These are phyloP conservation scores for Neckera pumila DNA, from an alignment of 225 moss, liverwort and hornwort species.

Conservation along the genomic window DNA sequence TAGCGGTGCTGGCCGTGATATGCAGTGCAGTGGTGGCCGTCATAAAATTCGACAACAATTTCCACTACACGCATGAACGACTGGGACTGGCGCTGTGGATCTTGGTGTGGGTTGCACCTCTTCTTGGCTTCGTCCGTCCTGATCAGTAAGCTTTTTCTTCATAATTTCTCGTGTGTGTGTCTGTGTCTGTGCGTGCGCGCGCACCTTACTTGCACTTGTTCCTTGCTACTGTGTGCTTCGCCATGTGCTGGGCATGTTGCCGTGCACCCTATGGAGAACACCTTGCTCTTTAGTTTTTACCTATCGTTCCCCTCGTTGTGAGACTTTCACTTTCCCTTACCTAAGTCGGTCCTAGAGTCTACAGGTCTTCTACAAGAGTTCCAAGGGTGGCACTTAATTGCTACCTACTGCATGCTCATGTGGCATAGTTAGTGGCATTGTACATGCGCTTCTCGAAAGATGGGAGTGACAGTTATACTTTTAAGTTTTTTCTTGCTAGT, in stretches of 20 bases:
- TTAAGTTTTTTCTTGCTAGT: background rate
- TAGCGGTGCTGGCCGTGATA: background rate
- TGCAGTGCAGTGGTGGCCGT: background rate
- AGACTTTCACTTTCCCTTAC: background rate
- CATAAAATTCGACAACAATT: constrained; percentile 13
- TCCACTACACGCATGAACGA: constrained; percentile 53
- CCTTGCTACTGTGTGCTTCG: background rate
- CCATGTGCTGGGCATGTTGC: background rate
- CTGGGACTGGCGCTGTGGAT: constrained; percentile 56
- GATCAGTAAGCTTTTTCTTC: constrained; percentile 22
- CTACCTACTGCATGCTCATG: background rate
- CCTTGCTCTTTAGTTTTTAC: background rate
- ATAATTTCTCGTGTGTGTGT: background rate
- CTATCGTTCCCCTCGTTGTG: background rate
- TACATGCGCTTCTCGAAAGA: background rate
- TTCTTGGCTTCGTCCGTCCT: constrained; percentile 52
- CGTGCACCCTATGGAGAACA: background rate
- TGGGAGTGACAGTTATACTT: background rate
- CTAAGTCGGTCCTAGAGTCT: background rate
- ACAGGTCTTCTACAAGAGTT: background rate
- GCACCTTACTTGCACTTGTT: background rate
- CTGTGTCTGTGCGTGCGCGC: background rate
- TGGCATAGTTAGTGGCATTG: background rate
- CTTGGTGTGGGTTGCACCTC: constrained; percentile 48
- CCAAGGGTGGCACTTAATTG: background rate